A percentile compares a stretch with the other conserved stretches of the same genome.
Conservation (phyloP, 306 rosid species). For the Bauhinia variegata region DNA sequence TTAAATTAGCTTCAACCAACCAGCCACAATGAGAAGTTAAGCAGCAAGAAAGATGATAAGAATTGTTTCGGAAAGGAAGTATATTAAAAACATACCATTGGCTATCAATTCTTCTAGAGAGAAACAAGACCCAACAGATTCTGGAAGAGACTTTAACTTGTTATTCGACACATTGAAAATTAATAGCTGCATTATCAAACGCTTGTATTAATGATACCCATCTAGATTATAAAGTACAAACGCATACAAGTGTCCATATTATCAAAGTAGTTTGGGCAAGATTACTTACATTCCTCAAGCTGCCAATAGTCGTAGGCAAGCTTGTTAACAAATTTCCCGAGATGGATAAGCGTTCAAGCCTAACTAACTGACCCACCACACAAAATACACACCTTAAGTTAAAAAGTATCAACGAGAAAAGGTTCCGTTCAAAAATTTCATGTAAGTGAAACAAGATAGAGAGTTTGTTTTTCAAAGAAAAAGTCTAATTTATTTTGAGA, state of each 20-base stretch:
- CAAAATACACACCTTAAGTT: constrained; percentile 35
- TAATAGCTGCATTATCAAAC: constrained; percentile 69
- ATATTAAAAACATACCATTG: constrained; percentile 55
- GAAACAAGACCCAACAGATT: constrained; percentile 91
- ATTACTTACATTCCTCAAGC: constrained; percentile 85
- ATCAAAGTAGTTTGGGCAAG: constrained; percentile 21
- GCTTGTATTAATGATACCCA: constrained; percentile 11
- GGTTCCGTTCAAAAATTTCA: constrained; percentile 17
- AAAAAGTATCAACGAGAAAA: constrained; percentile 24
- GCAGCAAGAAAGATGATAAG: constrained; percentile 14
- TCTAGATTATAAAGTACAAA: constrained; percentile 14
- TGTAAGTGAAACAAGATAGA: too few species aligned
- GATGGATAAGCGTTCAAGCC: constrained; percentile 87
- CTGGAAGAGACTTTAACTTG: constrained; percentile 83
- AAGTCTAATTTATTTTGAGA: constrained; percentile 43
- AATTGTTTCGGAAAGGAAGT: not conserved
- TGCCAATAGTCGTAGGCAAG: constrained; percentile 90
- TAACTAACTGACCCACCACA: constrained; percentile 91
- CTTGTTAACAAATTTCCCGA: constrained; percentile 61
- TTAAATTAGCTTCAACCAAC: constrained; percentile 29
- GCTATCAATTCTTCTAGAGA: constrained; percentile 98
- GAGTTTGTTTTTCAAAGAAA: not conserved
- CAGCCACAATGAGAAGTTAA: constrained; percentile 31
- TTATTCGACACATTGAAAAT: constrained; percentile 83
- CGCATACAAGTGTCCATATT: constrained; percentile 22